Base-by-base conservation (phyloP, 768 basidiomycete species). In the Russula lepida region DNA sequence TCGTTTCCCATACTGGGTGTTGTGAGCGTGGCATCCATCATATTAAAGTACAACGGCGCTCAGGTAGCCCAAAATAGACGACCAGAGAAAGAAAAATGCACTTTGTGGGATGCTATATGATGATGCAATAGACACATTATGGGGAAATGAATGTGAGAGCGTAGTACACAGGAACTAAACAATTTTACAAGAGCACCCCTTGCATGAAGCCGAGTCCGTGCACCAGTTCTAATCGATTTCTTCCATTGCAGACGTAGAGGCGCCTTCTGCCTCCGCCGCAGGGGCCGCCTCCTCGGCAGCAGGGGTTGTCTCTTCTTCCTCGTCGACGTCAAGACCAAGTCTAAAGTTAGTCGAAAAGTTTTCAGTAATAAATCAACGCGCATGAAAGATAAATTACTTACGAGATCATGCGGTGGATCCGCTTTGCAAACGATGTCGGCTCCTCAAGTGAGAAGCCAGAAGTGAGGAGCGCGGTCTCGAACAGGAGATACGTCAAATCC, bases 321-420 rank as follows among this genome's bases (percentile, higher is more conserved):
- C 65, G 37, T 66, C 65, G 17, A 92, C 89, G 69, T 95, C 92
- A 62, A 95, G 84, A 69, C 90, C 92, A 68, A 94, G 81, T 39
- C 83, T 81, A 65, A 25, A 44, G 65, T 61, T 28, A 28, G 59
- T 68, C 58, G 60, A 27, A 6, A 51, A 32, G 21, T 23, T 13
- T 37, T 30, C 23, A 37, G 49, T 33, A 17, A n/a, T n/a, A 30
- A 28, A 49, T 35, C 30, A 48, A 3, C 46, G 54, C 11, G 7
- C 9, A 37, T 41, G 47, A n/a, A 56, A 19, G 54, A 64, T 43
- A 52, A 17, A 25, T 56, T n/a, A 74, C 83, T 68, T 79, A 81
- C 70, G 89, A 81, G 74, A 99, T 95, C 95, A 98, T 98, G 64
- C 93, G 86, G 81, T 95, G 84, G 74, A 98, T 98, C 66, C 95